Conservation (phyloP, 2,329 filamentous ascomycete species). For the Alternaria infectoria region DNA sequence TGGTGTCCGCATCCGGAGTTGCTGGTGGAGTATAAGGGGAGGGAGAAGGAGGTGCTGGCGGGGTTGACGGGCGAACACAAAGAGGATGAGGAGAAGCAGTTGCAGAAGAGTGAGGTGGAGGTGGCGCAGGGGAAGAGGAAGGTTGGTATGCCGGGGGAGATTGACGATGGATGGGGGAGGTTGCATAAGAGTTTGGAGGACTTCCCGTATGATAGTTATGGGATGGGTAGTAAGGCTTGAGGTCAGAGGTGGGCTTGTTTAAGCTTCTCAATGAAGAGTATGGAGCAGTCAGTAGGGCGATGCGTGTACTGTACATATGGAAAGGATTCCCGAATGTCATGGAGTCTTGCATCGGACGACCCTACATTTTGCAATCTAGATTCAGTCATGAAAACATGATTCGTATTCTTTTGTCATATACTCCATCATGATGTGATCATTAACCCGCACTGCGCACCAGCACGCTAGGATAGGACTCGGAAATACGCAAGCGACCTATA, state of each 20-base stretch:
- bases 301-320: background rate
- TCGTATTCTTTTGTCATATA: constrained; percentile 23
- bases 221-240: constrained; percentile 51
- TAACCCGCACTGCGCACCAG: constrained; percentile 15
- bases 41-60: constrained; percentile 82
- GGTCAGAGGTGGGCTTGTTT: too few species aligned
- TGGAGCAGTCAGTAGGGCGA: too few species aligned
- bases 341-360: background rate
- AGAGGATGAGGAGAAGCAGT: constrained; percentile 56
- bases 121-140: constrained; percentile 48
- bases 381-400: constrained; percentile 4
- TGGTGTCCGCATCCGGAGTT: constrained; percentile 89
- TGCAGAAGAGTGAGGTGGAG: constrained; percentile 46
- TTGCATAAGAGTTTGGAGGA: constrained; percentile 60
- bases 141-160: constrained; percentile 58
- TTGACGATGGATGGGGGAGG: constrained; percentile 67
- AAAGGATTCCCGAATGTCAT: background rate
- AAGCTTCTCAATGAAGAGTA: too few species aligned
- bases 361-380: background rate
- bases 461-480: constrained; percentile 6
- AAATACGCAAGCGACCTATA: constrained; percentile 3
- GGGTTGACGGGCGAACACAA: constrained; percentile 76
- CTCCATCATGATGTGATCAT: constrained; percentile 18
- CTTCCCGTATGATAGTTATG: constrained; percentile 67
- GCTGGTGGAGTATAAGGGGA: constrained; percentile 74